Evolutionary conservation across 495 filamentous ascomycete genomes (phyloP).

Genomic region (Penicillium silybi): DNA sequence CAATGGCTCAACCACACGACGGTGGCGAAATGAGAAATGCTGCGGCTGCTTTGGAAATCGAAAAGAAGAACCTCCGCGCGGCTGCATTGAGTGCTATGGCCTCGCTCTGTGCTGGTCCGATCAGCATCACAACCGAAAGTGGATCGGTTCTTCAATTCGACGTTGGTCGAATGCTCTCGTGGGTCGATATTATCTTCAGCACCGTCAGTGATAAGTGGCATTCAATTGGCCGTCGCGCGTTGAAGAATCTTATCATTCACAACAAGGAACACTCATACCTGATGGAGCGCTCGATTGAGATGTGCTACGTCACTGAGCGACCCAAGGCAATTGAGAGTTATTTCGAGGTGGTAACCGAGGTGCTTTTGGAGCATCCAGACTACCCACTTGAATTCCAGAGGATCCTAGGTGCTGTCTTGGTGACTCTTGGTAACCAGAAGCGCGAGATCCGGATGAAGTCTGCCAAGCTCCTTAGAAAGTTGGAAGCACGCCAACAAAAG

Average conservation of each 20-base stretch:
- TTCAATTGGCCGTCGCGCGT: conserved; percentile 81
- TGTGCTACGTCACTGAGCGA: conserved; percentile 68
- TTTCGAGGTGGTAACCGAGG: conserved; percentile 85
- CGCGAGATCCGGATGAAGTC: conserved; percentile 85
- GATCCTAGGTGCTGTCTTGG: conserved; percentile 79
- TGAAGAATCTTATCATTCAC: conserved; percentile 86
- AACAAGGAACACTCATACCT: conserved; percentile 82
- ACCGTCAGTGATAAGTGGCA: conserved; percentile 85
- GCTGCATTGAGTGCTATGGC: conserved; percentile 96
- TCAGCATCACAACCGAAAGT: conserved; percentile 82
- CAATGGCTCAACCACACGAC: conserved; percentile 63
- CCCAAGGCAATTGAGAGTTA: conserved; percentile 90
- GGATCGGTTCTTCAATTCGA: conserved; percentile 84
- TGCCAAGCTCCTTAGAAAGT: conserved; percentile 71
- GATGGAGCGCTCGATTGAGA: conserved; percentile 79
- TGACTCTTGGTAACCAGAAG: conserved; percentile 85
- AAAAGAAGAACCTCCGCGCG: conserved; percentile 85
- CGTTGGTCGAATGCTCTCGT: conserved; percentile 82
- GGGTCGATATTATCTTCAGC: conserved; percentile 93
- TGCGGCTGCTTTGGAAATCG: conserved; percentile 90
- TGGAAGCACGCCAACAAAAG: conserved; percentile 81
- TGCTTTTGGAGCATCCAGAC: conserved; percentile 73
- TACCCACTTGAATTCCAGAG: conserved; percentile 87
- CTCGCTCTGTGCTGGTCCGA: conserved; percentile 84
- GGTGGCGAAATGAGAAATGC: conserved; percentile 67